Evolutionary conservation across 1,284 basidiomycete species (phyloP), one percentile per base, ranked within the genome.

Genomic region (Erythrobasidium hasegawianum): DNA sequence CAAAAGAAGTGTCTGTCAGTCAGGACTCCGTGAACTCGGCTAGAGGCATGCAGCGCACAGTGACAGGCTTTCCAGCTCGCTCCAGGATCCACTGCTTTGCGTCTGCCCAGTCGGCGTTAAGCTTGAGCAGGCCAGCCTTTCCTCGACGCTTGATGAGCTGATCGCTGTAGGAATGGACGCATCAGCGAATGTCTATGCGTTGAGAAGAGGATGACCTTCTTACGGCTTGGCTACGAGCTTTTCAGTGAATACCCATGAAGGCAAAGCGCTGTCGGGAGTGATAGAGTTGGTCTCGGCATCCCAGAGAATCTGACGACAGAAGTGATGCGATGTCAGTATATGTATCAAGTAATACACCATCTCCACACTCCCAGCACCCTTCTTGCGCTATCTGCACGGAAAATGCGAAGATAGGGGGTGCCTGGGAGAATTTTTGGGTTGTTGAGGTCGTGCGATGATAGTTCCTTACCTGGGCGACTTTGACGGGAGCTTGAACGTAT

Each of bases 121-220:
- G 84, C 56, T 86, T 86, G 67, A 98, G 85, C 26, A 98, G 85
- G 72, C 95, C 95, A 33, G 93, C 92, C 85, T 98, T 98, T 75
- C 96, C 96, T 73, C 96, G 88, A 75, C 95, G 89, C 83, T 98
- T 98, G 85, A 98, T 97, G 78, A 98, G 87, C 81, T 97, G 94
- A 81, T 98, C 96, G 40, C 68, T 69, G 53, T 50, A 11, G 33
- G 10, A 14, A n/a, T n/a, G n/a, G n/a, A n/a, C n/a, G n/a, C n/a
- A n/a, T n/a, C n/a, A n/a, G n/a, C n/a, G n/a, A n/a, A n/a, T n/a
- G n/a, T n/a, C n/a, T n/a, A n/a, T n/a, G n/a, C 4, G 54, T 43
- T 45, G n/a, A n/a, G 4, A 18, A 8, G 18, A 50, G 22, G 22
- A 4, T 43, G 10, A 18, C 1, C 9, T 20, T 53, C 68, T 7